These are phyloP conservation scores for Aspergillus sp. DNA, from an alignment of 2,329 filamentous ascomycete species.

Conservation along the genomic window DNA sequence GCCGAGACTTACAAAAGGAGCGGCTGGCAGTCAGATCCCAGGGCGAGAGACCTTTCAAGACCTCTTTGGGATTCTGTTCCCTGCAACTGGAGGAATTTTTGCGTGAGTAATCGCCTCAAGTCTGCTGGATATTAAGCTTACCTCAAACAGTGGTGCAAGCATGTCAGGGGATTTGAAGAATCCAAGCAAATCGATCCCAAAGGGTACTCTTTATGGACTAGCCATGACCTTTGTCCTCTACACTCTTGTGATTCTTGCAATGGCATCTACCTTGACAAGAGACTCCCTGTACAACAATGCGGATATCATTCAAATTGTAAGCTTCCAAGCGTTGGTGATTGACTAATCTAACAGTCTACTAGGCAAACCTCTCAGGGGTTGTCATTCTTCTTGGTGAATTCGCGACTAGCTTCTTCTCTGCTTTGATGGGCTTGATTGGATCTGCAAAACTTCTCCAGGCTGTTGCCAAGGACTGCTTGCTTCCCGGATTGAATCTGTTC, in stretches of 20 bases:
- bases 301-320: slow-evolving; percentile 73
- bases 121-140: slow-evolving; percentile 56
- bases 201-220: slow-evolving; percentile 78
- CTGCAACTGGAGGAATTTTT: slow-evolving; percentile 63
- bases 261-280: slow-evolving; percentile 74
- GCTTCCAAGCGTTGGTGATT: slow-evolving; percentile 15
- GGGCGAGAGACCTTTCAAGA: slow-evolving; percentile 73
- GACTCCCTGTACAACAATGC: slow-evolving; percentile 71
- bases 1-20: slow-evolving; percentile 63
- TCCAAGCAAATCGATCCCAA: slow-evolving; percentile 80
- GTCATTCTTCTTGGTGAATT: slow-evolving; percentile 79
- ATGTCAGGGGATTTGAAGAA: slow-evolving; percentile 86
- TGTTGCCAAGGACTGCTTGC: slow-evolving; percentile 72
- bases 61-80: slow-evolving; percentile 83
- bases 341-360: slow-evolving; percentile 10
- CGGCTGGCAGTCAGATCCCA: slow-evolving; percentile 60
- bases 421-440: slow-evolving; percentile 82
- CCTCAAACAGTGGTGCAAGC: slow-evolving; percentile 63
- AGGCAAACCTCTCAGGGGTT: slow-evolving; percentile 72
- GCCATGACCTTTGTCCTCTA: slow-evolving; percentile 75
- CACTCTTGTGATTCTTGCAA: slow-evolving; percentile 71
- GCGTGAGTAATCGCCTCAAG: slow-evolving; percentile 41
- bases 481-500: slow-evolving; percentile 74
- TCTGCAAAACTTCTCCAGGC: slow-evolving; percentile 83
- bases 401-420: slow-evolving; percentile 79